Base-by-base conservation (phyloP, 169 alveolate genomes). In the Toxoplasma gondii region DNA sequence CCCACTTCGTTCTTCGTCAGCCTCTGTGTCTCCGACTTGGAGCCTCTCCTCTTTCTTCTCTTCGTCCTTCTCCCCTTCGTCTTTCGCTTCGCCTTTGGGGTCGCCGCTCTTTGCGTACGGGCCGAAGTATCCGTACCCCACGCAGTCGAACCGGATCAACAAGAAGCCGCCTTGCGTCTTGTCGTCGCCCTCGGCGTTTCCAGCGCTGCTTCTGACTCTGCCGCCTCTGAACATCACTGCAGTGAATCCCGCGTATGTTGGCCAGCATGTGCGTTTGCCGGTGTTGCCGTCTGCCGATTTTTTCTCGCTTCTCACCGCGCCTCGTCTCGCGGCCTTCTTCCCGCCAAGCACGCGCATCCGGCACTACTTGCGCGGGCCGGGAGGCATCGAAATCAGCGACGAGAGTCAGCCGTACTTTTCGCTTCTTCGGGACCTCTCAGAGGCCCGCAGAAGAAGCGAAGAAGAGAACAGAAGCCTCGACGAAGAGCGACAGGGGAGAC, bases 201-300 rank as follows among this genome's bases (percentile, higher is more conserved):
- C 93, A 16, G 93, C 84, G 27, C 45, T 49, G 29, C 93, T 88
- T 16, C 64, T 88, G 34, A 36, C 69, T 10, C 74, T 88, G 49
- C 93, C 41, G 1, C 84, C 93, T 2, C 53, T 29, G 64, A 39
- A 36, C 84, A 54, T 45, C 93, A 38, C 54, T 12, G 92, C 80
- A 0, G 81, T 41, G 43, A 88, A 88, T 64, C 81, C 69, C 1
- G 93, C 84, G 22, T 88, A 88, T 39, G 84, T 88, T 41, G 93
- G 93, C 39, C 93, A 88, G 64, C 93, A 88, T 39, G 93, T 88
- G 64, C 82, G 93, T 0, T 43, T 88, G 43, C 93, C 93, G 10
- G 93, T 88, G 64, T 1, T 34, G 22, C 93, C 93, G 1, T 88
- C 93, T n/a, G 44, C 86, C 29, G 93, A 88, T 29, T 54, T 88